Percentiles rank a stretch among this genome's conserved stretches.
Conservation (phyloP, 2,329 filamentous ascomycete genomes). For the Cytospora schulzeri region DNA sequence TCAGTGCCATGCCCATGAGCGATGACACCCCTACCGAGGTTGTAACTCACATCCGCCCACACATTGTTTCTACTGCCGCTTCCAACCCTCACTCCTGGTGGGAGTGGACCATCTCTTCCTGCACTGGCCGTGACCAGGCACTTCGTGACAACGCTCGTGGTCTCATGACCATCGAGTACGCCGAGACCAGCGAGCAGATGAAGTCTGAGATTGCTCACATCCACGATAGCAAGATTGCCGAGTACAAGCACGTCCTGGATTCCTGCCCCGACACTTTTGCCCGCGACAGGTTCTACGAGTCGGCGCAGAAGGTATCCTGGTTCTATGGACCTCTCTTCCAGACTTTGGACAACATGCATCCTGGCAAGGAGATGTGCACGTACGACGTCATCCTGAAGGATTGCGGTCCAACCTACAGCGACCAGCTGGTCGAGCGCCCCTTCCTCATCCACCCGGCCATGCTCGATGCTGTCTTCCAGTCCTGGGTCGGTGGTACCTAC, state of each 20-base stretch:
- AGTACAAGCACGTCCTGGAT: slow-evolving; percentile 18
- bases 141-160: slow-evolving; percentile 23
- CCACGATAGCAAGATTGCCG: slow-evolving; percentile 15
- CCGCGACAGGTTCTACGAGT: slow-evolving; percentile 23
- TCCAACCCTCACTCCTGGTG: slow-evolving; percentile 25
- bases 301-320: slow-evolving; percentile 22
- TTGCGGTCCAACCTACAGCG: slow-evolving; percentile 55
- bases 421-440: slow-evolving; percentile 50
- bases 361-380: slow-evolving; percentile 38
- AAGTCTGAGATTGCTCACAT: slow-evolving; percentile 18
- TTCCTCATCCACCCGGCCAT: slow-evolving; percentile 60
- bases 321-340: slow-evolving; percentile 52
- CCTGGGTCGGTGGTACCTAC: slow-evolving; percentile 23
- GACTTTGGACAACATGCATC: slow-evolving; percentile 46
- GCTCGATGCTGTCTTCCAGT: slow-evolving; percentile 58
- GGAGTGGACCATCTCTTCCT: slow-evolving; percentile 25
- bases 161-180: slow-evolving; percentile 23
- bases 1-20: slow-evolving; percentile 18
- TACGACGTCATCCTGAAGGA: slow-evolving; percentile 48
- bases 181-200: slow-evolving; percentile 20
- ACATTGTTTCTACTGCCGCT: slow-evolving; percentile 21
- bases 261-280: slow-evolving; percentile 21
- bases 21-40: slow-evolving; percentile 20
- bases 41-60: slow-evolving; percentile 17
- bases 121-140: slow-evolving; percentile 21